Base-by-base conservation (phyloP, 495 filamentous ascomycete species). In the Penicillium bovifimosum region DNA sequence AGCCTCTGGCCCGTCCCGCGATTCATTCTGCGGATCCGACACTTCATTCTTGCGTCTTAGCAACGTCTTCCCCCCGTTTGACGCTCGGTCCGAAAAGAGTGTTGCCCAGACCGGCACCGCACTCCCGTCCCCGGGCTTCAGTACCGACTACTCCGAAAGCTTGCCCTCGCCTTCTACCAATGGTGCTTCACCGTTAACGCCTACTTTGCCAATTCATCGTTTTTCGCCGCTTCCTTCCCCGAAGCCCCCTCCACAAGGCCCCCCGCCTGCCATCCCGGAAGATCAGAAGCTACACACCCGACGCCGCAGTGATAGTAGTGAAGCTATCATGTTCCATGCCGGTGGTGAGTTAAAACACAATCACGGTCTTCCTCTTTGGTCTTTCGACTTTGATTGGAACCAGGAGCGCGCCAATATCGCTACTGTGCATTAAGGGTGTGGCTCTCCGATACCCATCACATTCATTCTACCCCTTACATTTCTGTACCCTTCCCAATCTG, bases 31-130 rank as follows among this genome's bases (percentile, higher is more conserved):
- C 42, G 66, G 63, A 53, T 60, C 63, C 16, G 70, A 73, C 31
- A 74, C 65, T 29, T 76, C 72, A 6, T 76, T 76, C 53, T 50
- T 76, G 44, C 73, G 73, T 40, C 65, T 77, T 18, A 75, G 74
- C 55, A 63, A 70, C 17, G 62, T 58, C 6, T 54, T 73, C 43
- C 59, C 60, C 26, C 61, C 65, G 5, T 62, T 60, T 6, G 47
- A 53, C 6, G 33, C 46, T 20, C 63, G 52, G 16, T 49, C 60
- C 41, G 53, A 54, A n/a, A 66, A 72, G 66, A 59, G 58, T 57
- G 61, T 64, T 51, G 56, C 54, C 47, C 53, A 60, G 56, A 65
- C 61, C 50, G 58, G 59, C 53, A 64, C 63, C 42, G 67, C 65
- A 14, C 51, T 58, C 41, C 54, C 55, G 18, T 75, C 70, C 10